Evolutionary conservation across 179 eudicot species (phyloP), one percentile per base, ranked within the genome.

Genomic region (Carnegiea gigantea): DNA sequence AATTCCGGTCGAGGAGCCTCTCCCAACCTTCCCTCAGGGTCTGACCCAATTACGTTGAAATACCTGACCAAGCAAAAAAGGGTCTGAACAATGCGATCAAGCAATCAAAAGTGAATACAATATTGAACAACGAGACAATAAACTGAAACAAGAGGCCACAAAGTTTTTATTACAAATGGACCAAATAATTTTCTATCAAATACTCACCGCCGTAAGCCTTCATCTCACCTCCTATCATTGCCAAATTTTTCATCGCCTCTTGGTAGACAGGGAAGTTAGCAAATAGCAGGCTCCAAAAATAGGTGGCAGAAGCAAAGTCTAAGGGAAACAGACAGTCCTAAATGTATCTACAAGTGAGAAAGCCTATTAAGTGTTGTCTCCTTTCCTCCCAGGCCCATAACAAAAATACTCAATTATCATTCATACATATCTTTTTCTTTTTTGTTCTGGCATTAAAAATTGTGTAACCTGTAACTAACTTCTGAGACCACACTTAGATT

Each of bases 11-110:
- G 87, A 26, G 98, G 98, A 77, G 98, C 97, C 82, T 95, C 98
- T 84, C 98, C 98, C 64, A 95, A 82, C 79, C 97, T 89, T 71
- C 98, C 98, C 78, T 92, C 97, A 17, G 98, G 98, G 81, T 95
- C 98, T 12, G 98, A 93, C 28, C 98, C 98, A 76, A 95, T 95
- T 46, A 95, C 98, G 76, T 95, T 95, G 88, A 95, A 95, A 87
- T 95, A 95, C 83, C 98, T 95, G 86, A 78, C 73, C 74, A 70
- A 30, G 28, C 38, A 76, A 76, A 83, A 20, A 36, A 57, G 17
- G 13, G 5, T 57, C n/a, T 10, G 49, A 65, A 60, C 59, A 60
- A 26, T 67, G 40, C 79, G 77, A 46, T 28, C 73, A 79, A 43
- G 40, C 2, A 40, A 13, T 43, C 73, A 44, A 59, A 70, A 83